Evolutionary conservation across 345 rosid species (phyloP).

Genomic region (Trapa incisa): DNA sequence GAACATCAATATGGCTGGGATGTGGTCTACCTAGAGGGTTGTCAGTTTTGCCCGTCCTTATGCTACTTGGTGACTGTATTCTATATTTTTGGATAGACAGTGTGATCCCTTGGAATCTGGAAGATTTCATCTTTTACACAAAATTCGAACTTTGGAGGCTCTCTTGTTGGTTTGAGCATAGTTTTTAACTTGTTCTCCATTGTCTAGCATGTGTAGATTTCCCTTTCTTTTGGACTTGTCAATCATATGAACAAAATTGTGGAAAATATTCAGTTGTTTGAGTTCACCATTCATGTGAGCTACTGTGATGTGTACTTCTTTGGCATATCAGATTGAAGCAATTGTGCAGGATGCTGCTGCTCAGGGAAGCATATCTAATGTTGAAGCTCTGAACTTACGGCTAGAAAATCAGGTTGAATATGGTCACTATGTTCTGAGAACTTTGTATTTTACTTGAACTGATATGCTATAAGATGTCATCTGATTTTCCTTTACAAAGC

Average conservation of each 20-base stretch:
- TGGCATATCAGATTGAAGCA: constrained; percentile 53
- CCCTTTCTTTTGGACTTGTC: background rate
- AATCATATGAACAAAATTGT: background rate
- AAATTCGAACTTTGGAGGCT: background rate
- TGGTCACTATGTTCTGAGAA: background rate
- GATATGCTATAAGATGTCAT: background rate
- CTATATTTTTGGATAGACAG: background rate
- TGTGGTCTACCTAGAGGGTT: background rate
- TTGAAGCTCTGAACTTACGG: constrained; percentile 59
- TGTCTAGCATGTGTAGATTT: background rate
- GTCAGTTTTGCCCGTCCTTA: background rate
- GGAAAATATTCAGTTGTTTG: background rate
- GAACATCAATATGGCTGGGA: background rate
- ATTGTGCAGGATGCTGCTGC: constrained; percentile 61
- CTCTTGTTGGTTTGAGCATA: background rate
- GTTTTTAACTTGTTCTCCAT: background rate
- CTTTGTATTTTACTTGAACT: background rate
- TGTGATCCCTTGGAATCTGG: background rate
- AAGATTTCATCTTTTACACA: background rate
- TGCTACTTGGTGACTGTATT: background rate
- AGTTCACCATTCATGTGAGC: background rate
- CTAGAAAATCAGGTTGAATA: constrained; percentile 62
- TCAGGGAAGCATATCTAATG: constrained; percentile 52
- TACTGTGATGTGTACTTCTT: background rate
- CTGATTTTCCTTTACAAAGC: background rate